phyloP scores from a whole-genome alignment of 495 filamentous ascomycete species.

The Cladorrhinum samala region DNA sequence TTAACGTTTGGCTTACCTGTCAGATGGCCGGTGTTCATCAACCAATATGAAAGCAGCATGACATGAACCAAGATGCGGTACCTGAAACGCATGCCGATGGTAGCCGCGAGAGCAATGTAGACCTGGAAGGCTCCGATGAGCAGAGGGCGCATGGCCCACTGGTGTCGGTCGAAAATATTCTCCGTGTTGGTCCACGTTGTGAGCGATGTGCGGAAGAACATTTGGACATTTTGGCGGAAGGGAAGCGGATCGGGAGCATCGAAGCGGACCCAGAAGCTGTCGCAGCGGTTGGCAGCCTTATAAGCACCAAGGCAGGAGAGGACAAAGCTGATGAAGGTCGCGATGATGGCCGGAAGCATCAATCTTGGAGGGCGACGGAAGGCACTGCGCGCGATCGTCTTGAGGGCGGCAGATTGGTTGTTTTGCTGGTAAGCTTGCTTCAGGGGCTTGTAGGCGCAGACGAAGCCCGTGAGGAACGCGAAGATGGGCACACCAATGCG shows the following conservation, averaged over 20 bases:
- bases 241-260: conserved; percentile 39
- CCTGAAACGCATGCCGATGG: conserved; percentile 51
- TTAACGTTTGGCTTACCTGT: conserved; percentile 19
- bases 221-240: conserved; percentile 27
- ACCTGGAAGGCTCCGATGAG: conserved; percentile 58
- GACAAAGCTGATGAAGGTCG: conserved; percentile 53
- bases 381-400: conserved; percentile 52
- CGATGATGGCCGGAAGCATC: conserved; percentile 54
- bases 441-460: conserved; percentile 59
- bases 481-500: conserved; percentile 61
- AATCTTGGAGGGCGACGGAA: conserved; percentile 59
- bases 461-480: conserved; percentile 61
- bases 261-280: conserved; percentile 54
- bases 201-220: conserved; percentile 42
- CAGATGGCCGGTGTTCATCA: conserved; percentile 35
- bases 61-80: conserved; percentile 50
- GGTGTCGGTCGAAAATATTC: conserved; percentile 56
- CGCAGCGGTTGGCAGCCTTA: conserved; percentile 45
- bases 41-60: conserved; percentile 47
- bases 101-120: conserved; percentile 51
- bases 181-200: conserved; percentile 53
- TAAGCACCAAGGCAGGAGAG: conserved; percentile 52
- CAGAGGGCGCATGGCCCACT: conserved; percentile 59
- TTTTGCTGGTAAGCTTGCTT: conserved; percentile 51
- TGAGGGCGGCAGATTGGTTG: conserved; percentile 45